Evolutionary conservation across 352 stramenopile genomes (phyloP), one percentile per base, ranked within the genome.

Genomic region (Saprolegnia parasitica): DNA sequence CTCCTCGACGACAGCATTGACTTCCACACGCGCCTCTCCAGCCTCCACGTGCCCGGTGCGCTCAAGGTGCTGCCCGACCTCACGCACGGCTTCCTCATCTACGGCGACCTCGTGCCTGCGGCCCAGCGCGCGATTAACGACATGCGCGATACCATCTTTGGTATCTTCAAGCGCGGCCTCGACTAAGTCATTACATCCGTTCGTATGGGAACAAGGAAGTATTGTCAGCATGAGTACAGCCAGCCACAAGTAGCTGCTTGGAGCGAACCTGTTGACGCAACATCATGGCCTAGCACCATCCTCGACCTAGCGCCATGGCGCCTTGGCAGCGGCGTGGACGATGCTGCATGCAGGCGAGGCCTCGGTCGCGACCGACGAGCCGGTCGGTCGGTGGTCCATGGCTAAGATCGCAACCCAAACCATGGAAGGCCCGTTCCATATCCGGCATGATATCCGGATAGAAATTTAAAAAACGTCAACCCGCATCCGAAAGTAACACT

Each of bases 1-100:
- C 68, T 96, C 42, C 73, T 96, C 57, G 89, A 96, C 63, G 89
- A 96, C 70, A 92, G 81, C 26, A 85, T 96, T n/a, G 89, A 96
- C 71, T 96, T 96, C 71, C 89, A 95, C 72, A 95, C 86, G 32
- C 83, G 89, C 0, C 74, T 96, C 9, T 85, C 83, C 42, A 85
- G 89, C 62, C 65, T 96, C 8, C 79, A 90, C 18, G 87, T 96
- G 23, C 79, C 83, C 5, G 84, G 81, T 46, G 85, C 72, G n/a
- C 70, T 96, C 50, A 95, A 93, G 68, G 93, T 96, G 50, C 93
- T 90, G 68, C 77, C 81, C 6, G 84, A 83, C 0, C 78, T 96
- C 21, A 92, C 87, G 29, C 88, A 96, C 54, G 88, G 88, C 54
- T 96, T 95, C 64, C 74, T 96, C 24, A 93, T 92, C 67, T 96